These are phyloP conservation scores for Tuber brumale DNA, from an alignment of 495 filamentous ascomycete species.

Conservation along the genomic window DNA sequence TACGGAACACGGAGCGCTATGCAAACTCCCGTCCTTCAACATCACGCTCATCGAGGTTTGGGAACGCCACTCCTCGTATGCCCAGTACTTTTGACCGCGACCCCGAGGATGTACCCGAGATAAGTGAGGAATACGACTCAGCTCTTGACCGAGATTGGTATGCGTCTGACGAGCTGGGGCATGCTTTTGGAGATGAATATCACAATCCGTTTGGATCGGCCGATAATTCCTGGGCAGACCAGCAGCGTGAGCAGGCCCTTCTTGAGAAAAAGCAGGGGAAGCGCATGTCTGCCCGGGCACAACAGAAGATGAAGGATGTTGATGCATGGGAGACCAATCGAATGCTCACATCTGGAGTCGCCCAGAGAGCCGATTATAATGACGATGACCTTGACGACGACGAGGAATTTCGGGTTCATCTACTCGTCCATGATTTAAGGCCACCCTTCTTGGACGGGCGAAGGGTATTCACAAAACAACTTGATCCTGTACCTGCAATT, in stretches of 20 bases:
- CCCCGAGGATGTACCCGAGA: slow-evolving; percentile 21
- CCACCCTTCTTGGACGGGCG: slow-evolving; percentile 94
- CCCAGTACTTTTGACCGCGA: slow-evolving; percentile 33
- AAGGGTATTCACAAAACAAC: slow-evolving; percentile 92
- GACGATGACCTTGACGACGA: slow-evolving; percentile 84
- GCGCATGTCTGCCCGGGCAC: slow-evolving; percentile 60
- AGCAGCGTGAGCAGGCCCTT: slow-evolving; percentile 63
- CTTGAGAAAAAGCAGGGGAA: slow-evolving; percentile 67
- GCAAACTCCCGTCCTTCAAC: slow-evolving; percentile 39
- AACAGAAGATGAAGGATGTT: slow-evolving; percentile 84
- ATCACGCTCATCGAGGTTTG: slow-evolving; percentile 31
- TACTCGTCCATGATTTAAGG: slow-evolving; percentile 87
- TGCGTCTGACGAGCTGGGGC: slow-evolving; percentile 66
- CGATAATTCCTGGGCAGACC: slow-evolving; percentile 61
- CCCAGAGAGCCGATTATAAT: slow-evolving; percentile 75
- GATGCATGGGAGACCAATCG: slow-evolving; percentile 99
- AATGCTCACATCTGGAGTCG: slow-evolving; percentile 94
- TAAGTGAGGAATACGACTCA: slow-evolving; percentile 46
- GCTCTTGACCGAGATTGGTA: slow-evolving; percentile 90
- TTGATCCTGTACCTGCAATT: slow-evolving; percentile 90
- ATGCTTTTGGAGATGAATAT: slow-evolving; percentile 71
- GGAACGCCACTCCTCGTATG: slow-evolving; percentile 39
- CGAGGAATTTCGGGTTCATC: slow-evolving; percentile 80
- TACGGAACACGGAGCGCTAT: slow-evolving; percentile 20
- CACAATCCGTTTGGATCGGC: slow-evolving; percentile 63